Percentiles rank a stretch among this genome's conserved stretches.
Conservation (phyloP, 495 filamentous ascomycete genomes). For the Xylaria palmicola region DNA sequence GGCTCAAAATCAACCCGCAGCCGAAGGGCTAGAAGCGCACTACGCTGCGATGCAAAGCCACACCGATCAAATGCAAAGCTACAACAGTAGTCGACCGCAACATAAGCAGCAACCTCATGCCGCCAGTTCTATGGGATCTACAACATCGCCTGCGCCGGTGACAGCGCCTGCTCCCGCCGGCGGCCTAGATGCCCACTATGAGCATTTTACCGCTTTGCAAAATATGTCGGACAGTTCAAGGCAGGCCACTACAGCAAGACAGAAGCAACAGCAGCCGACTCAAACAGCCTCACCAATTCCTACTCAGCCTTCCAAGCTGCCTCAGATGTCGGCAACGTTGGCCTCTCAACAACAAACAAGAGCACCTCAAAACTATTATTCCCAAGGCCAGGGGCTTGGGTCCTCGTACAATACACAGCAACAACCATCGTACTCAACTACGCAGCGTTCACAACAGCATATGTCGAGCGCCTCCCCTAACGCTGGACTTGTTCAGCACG, state of each 20-base stretch:
- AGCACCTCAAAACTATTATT: conserved; percentile 27
- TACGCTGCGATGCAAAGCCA: conserved; percentile 28
- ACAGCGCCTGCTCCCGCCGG: conserved; percentile 19
- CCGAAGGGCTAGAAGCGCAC: conserved; percentile 33
- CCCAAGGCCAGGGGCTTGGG: conserved; percentile 23
- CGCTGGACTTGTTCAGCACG: conserved; percentile 34
- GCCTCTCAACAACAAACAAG: conserved; percentile 28
- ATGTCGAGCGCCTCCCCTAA: conserved; percentile 36
- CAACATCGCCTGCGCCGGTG: conserved; percentile 21
- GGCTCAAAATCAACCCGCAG: conserved; percentile 19
- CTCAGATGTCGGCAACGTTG: conserved; percentile 30
- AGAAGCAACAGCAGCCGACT: conserved; percentile 32
- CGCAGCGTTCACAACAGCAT: conserved; percentile 46
- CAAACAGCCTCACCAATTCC: conserved; percentile 29
- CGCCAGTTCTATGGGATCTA: conserved; percentile 17
- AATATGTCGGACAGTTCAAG: conserved; percentile 22
- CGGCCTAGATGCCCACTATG: conserved; percentile 44
- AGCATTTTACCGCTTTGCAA: conserved; percentile 38
- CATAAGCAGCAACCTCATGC: conserved; percentile 28
- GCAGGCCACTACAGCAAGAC: conserved; percentile 20
- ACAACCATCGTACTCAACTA: conserved; percentile 30
- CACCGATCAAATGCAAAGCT: conserved; percentile 22
- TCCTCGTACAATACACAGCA: conserved; percentile 30
- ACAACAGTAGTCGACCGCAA: conserved; percentile 23
- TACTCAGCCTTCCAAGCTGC: conserved; percentile 28